phyloP scores from a whole-genome alignment of 805 yeast genomes.

The Phaffomyces antillensis region DNA sequence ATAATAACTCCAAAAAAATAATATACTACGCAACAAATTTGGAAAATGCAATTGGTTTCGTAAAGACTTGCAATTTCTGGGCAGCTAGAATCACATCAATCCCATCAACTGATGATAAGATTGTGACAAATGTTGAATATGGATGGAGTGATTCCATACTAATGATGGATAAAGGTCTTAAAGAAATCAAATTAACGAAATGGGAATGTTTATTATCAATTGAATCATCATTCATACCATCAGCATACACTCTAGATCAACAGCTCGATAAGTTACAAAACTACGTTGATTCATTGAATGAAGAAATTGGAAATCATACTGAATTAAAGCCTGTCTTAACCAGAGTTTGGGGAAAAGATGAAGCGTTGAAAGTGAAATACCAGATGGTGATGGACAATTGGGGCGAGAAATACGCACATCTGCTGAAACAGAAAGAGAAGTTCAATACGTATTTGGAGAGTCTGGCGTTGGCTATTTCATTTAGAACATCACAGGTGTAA shows the following conservation, averaged over 20 bases:
- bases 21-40: slow-evolving; percentile 19
- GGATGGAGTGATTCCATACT: slow-evolving; percentile 53
- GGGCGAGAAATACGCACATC: slow-evolving; percentile 32
- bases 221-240: slow-evolving; percentile 24
- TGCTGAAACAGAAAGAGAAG: slow-evolving; percentile 30
- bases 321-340: slow-evolving; percentile 30
- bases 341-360: slow-evolving; percentile 25
- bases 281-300: slow-evolving; percentile 34
- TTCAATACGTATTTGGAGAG: slow-evolving; percentile 27
- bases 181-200: slow-evolving; percentile 12
- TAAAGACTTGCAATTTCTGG: slow-evolving; percentile 84
- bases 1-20: slow-evolving; percentile 15
- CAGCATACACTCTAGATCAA: slow-evolving; percentile 24
- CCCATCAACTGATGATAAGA: slow-evolving; percentile 60
- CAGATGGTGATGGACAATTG: slow-evolving; percentile 34
- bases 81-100: slow-evolving; percentile 78
- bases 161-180: slow-evolving; percentile 17
- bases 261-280: slow-evolving; percentile 34
- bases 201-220: slow-evolving; percentile 23
- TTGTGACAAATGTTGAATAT: slow-evolving; percentile 67
- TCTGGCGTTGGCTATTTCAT: slow-evolving; percentile 24
- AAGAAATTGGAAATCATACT: slow-evolving; percentile 37
- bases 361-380: slow-evolving; percentile 11
- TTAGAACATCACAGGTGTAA: slow-evolving; percentile 18
- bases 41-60: slow-evolving; percentile 62